These are phyloP conservation scores for Podaxis sp. DNA, from an alignment of 768 basidiomycete genomes.

Conservation along the genomic window DNA sequence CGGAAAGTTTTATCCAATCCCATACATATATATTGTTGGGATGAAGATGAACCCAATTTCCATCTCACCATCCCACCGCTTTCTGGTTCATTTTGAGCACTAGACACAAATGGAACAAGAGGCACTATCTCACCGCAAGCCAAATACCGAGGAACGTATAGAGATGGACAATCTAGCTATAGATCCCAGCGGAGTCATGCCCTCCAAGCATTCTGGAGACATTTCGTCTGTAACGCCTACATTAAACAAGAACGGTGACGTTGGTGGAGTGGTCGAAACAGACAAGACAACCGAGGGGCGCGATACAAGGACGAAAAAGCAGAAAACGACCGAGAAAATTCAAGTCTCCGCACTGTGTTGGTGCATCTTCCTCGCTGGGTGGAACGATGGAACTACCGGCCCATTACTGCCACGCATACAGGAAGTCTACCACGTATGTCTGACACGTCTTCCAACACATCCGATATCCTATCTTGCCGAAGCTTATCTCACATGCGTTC, in stretches of 20 bases:
- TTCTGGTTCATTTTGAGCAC: too few species aligned
- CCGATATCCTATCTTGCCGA: neutral
- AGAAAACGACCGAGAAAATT: conserved; percentile 27
- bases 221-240: neutral
- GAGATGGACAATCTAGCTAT: neutral
- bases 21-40: too few species aligned
- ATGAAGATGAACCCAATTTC: too few species aligned
- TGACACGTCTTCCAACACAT: neutral
- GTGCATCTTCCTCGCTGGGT: conserved; percentile 62
- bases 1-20: too few species aligned
- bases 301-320: conserved; percentile 19
- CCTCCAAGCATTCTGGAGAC: neutral
- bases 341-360: conserved; percentile 58
- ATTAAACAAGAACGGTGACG: neutral
- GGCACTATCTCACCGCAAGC: neutral
- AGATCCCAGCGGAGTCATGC: too few species aligned
- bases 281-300: neutral
- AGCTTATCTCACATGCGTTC: neutral
- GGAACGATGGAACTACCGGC: conserved; percentile 77
- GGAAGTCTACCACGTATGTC: conserved; percentile 43
- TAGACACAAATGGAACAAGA: conserved; percentile 2
- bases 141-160: neutral
- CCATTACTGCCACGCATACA: conserved; percentile 76
- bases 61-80: too few species aligned
- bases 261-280: neutral